Evolutionary conservation across 345 rosid species (phyloP).

Genomic region (Eucalyptus decipiens): DNA sequence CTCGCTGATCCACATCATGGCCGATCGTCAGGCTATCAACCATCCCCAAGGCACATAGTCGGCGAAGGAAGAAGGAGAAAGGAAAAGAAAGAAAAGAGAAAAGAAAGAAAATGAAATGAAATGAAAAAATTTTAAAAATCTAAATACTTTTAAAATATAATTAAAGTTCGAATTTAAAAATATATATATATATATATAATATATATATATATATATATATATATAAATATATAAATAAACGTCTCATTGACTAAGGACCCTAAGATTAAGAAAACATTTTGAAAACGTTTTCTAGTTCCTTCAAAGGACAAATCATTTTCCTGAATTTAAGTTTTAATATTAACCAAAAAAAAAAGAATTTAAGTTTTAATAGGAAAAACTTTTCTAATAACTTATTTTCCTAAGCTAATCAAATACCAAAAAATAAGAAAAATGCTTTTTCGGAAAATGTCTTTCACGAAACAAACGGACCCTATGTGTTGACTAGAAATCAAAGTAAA

Average conservation of each 20-base stretch:
- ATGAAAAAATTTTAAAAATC: no score
- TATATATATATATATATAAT: no score
- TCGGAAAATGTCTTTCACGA: accelerated
- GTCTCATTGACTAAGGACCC: background rate
- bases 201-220: no score
- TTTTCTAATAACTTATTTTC: background rate
- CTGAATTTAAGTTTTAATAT: background rate
- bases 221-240: no score
- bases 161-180: no score
- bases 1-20: accelerated
- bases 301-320: background rate
- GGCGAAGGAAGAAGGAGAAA: background rate
- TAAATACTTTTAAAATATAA: background rate
- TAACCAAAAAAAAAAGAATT: no score
- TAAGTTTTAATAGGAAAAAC: background rate
- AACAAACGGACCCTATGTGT: background rate
- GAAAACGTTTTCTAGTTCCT: background rate
- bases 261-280: background rate
- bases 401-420: background rate
- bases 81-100: no score
- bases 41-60: no score
- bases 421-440: background rate
- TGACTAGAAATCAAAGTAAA: background rate
- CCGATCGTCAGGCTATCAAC: no score
- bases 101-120: no score